Percentiles rank a stretch among this genome's conserved stretches.
Evolutionary conservation across 257 asterid species (phyloP).

Genomic region (Prunella vulgaris): DNA sequence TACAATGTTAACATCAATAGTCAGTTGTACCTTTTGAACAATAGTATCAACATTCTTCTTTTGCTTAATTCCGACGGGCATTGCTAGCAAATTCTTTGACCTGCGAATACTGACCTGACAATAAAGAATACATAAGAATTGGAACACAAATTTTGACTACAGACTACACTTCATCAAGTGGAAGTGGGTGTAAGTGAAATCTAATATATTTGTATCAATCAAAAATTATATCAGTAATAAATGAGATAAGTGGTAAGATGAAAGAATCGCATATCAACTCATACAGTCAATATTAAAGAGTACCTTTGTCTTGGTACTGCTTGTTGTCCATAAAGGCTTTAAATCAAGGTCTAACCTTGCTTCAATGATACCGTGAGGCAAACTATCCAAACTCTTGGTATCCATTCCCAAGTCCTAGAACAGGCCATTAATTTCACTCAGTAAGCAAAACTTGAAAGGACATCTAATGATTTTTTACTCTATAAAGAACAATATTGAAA

Average conservation of each 20-base stretch:
- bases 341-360: conserved; percentile 73
- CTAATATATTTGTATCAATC: neutral
- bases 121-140: conserved; percentile 4
- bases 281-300: conserved; percentile 13
- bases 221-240: neutral
- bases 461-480: neutral
- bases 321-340: conserved; percentile 76
- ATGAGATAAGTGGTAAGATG: neutral
- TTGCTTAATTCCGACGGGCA: conserved; percentile 87
- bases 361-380: conserved; percentile 76
- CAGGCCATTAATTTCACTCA: conserved; percentile 17
- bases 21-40: conserved; percentile 54
- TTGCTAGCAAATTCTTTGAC: conserved; percentile 58
- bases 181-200: neutral
- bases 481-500: conserved; percentile 1
- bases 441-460: neutral
- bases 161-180: conserved; percentile 3
- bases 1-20: conserved; percentile 3
- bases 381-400: conserved; percentile 37
- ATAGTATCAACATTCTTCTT: conserved; percentile 64
- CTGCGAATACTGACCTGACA: conserved; percentile 42
- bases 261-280: conserved; percentile 2
- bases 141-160: neutral
- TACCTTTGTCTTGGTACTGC: conserved; percentile 59
- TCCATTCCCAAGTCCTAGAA: conserved; percentile 46